Evolutionary conservation across 495 filamentous ascomycete species (phyloP).

Genomic region (Endocarpon pusillum): DNA sequence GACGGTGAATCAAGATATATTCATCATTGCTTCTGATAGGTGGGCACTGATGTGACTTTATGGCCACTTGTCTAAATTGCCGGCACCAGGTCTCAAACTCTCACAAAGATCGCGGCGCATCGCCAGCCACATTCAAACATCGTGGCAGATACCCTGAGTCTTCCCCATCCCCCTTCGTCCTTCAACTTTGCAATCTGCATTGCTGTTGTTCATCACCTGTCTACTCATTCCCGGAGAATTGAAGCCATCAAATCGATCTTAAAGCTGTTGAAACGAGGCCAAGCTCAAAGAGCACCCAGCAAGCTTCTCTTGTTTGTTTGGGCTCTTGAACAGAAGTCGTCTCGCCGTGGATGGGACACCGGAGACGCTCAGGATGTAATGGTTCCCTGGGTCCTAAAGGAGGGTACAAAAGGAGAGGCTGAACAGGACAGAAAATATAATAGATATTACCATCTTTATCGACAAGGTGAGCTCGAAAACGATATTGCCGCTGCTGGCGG

Average conservation of each 20-base stretch:
- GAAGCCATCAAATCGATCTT: slow-evolving; percentile 59
- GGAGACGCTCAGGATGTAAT: slow-evolving; percentile 79
- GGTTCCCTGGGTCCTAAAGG: slow-evolving; percentile 81
- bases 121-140: slow-evolving; percentile 45
- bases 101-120: slow-evolving; percentile 52
- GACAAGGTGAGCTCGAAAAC: slow-evolving; percentile 67
- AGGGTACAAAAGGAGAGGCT: slow-evolving; percentile 7
- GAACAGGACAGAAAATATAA: slow-evolving; percentile 45
- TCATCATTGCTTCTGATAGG: slow-evolving; percentile 78
- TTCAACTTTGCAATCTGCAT: slow-evolving; percentile 95
- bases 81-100: slow-evolving; percentile 41
- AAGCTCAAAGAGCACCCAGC: slow-evolving; percentile 26
- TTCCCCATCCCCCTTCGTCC: slow-evolving; percentile 45
- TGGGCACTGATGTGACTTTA: slow-evolving; percentile 17
- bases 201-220: slow-evolving; percentile 88
- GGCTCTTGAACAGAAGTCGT: slow-evolving; percentile 84
- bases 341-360: slow-evolving; percentile 83
- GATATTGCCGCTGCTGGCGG: slow-evolving; percentile 67
- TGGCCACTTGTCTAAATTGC: slow-evolving; percentile 8
- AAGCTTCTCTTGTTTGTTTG: slow-evolving; percentile 81
- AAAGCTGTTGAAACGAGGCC: slow-evolving; percentile 37
- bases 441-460: slow-evolving; percentile 90
- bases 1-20: slow-evolving; percentile 56
- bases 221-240: slow-evolving; percentile 57
- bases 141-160: slow-evolving; percentile 53